Base-by-base conservation (phyloP, 306 rosid genomes). In the Prosopis cineraria region DNA sequence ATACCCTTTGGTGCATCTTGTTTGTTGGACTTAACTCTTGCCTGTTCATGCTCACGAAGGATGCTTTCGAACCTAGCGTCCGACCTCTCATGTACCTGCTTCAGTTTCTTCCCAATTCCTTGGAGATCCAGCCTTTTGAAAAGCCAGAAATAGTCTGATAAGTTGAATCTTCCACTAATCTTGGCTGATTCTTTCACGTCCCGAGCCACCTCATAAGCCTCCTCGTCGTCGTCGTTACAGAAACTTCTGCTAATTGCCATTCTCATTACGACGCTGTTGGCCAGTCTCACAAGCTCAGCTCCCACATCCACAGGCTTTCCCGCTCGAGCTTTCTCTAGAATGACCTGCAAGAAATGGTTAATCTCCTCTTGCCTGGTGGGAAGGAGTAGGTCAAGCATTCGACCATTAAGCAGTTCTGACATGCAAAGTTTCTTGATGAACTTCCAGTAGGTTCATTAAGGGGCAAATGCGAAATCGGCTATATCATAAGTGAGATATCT, bases 331-430 rank as follows among this genome's bases (percentile, higher is more conserved):
- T 84, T 80, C 65, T 62, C 34, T 0, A 39, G 70, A 0, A 80
- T 31, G 31, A 65, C 16, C 8, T 24, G 4, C 67, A 84, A 1
- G 24, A 84, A 84, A 19, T 50, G 9, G 64, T 48, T 1, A 3
- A 73, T 84, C 83, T 92, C 95, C 13, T 87, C 85, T 3, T 70
- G 63, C 37, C 95, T 79, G 1, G 85, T 22, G 0, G 90, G 88
- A 16, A 63, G 55, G 47, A 82, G 81, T 10, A 74, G 86, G 29
- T 90, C 89, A 5, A 90, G 77, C 52, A 80, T 86, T 29, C 25
- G 70, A 7, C 89, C 89, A 1, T 86, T 84, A 0, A 92, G 90
- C 72, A 92, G 93, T 27, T 88, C 85, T 7, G 91, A 73, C 80
- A 88, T 84, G 7, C 88, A 84, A 1, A 91, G 85, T 75, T 78